phyloP scores from a whole-genome alignment of 2,329 filamentous ascomycete genomes.

The Rosellinia necatrix region DNA sequence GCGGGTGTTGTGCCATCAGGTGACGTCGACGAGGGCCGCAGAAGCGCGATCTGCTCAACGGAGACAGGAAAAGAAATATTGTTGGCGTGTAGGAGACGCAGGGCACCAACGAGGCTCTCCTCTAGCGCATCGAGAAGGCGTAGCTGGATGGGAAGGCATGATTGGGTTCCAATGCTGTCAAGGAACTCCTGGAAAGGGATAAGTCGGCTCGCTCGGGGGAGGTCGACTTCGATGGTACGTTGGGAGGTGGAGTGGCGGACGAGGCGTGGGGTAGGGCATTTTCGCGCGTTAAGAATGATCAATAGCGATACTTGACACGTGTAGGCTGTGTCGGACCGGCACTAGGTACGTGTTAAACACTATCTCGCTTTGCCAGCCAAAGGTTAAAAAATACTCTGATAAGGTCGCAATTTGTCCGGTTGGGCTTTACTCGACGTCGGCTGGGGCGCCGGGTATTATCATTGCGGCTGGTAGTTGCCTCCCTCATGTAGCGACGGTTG shows the following conservation, averaged over 20 bases:
- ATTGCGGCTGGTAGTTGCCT: no score
- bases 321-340: neutral
- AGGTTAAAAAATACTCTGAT: no score
- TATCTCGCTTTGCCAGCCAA: no score
- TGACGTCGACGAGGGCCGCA: no score
- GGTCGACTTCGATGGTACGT: constrained; percentile 3
- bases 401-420: no score
- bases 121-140: neutral
- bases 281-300: constrained; percentile 14
- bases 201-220: neutral
- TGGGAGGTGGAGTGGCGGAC: constrained; percentile 12
- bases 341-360: neutral
- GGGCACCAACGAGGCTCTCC: neutral
- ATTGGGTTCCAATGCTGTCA: neutral
- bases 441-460: no score
- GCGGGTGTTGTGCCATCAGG: no score
- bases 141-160: neutral
- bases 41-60: neutral
- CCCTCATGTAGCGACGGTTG: no score
- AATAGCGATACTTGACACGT: constrained; percentile 18
- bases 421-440: no score
- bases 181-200: neutral
- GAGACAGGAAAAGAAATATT: neutral
- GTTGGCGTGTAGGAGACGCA: neutral
- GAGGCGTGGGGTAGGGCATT: constrained; percentile 5